Evolutionary conservation across 75 land plant species (phyloP), one percentile per base, ranked within the genome.

Genomic region (Adiantum capillusveneris): DNA sequence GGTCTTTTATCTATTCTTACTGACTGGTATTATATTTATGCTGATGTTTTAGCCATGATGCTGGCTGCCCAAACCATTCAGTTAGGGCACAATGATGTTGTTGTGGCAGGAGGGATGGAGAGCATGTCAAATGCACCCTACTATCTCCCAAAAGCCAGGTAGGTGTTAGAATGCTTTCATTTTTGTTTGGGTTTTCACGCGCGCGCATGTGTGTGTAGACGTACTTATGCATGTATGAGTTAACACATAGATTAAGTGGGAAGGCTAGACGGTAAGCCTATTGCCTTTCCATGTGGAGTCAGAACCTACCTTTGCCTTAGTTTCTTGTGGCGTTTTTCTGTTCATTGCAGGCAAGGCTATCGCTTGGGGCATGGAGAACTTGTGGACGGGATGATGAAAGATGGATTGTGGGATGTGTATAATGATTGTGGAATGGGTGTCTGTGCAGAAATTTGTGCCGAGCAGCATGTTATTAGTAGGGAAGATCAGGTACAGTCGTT

Each of bases 401-500:
- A 94, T 72, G 98, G 98, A 12, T 68, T 94, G 6, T 94, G 98
- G 98, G 98, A 94, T 76, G 96, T 86, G 12, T 94, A 86, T 55
- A 94, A 90, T 74, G 91, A 94, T 70, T 59, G 49, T 73, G 85
- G 78, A 1, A 93, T 93, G 98, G 98, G 98, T 25, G 75, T 75
- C 36, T 89, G 90, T 79, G 96, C 75, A 37, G 98, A 94, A 59
- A 27, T 84, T 41, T 94, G 98, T 84, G 88, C 98, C 29, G 91
- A 86, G 19, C 46, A 75, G 5, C 71, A 90, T 66, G 28, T 9
- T 11, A 66, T 94, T 14, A 56, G 85, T 31, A 71, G 98, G 62
- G 88, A 83, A 53, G 90, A 91, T 31, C 98, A 94, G 90, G 95
- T 91, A n/a, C n/a, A n/a, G n/a, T n/a, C n/a, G n/a, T n/a, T n/a